Base-by-base conservation (phyloP, 2,329 filamentous ascomycete genomes). In the Pseudogymnoascus pannorum region DNA sequence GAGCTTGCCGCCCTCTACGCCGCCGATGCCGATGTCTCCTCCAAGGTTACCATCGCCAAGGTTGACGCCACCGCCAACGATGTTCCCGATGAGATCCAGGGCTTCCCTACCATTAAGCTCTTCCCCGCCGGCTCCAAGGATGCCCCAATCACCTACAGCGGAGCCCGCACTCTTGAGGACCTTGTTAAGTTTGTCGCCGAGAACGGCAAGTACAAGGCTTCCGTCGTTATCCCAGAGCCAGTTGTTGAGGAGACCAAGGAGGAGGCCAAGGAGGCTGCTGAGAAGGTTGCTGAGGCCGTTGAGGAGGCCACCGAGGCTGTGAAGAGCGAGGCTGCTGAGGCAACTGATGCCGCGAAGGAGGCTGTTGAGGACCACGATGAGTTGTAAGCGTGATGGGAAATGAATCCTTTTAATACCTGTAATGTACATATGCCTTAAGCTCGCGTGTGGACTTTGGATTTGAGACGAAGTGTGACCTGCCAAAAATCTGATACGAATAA, bases 91-190 rank as follows among this genome's bases (percentile, higher is more conserved):
- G 91, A 96, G 80, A 91, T 99, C 73, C 85, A 91, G 77, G 94
- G 94, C 66, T 99, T 99, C 88, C 94, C 94, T 62, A 99, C 94
- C 75, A 97, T 99, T 85, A 97, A 97, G 85, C 85, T 99, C 68
- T 99, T 86, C 88, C 85, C 91, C 66, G 94, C 94, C 70, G 92
- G 92, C 72, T 82, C 83, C 77, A 99, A 99, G 87, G 82, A 83
- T 72, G 80, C 86, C 68, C 90, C 94, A 63, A 77, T 97, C 66
- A 91, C 91, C 70, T 99, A 97, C 85, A 83, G 81, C 67, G 94
- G 94, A 70, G 84, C 87, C 67, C 91, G 94, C 72, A 94, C 91
- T 61, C 79, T 97, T 61, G 91, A 96, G 80, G 94, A 97, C 75
- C 85, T 99, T 64, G 87, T 90, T 72, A 83, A 87, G 71, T 99